These are phyloP conservation scores for Pythium vanterpoolii DNA, from an alignment of 352 stramenopile genomes.

Conservation along the genomic window DNA sequence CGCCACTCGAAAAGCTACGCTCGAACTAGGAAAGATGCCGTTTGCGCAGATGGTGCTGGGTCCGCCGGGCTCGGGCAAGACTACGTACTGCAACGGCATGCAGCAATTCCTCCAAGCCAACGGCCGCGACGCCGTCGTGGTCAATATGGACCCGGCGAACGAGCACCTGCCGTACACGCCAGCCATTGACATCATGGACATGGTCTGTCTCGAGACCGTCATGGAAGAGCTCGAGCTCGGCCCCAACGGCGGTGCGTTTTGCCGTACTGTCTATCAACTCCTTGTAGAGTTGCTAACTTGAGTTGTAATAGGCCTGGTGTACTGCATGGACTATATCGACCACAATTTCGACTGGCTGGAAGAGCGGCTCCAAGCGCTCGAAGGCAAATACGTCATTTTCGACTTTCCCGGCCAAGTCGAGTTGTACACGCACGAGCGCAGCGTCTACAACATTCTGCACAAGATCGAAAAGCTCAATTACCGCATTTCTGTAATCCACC, in stretches of 20 bases:
- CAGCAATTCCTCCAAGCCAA: conserved; percentile 90
- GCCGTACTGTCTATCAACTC: background rate
- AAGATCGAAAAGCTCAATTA: conserved; percentile 90
- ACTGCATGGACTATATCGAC: conserved; percentile 99
- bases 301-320: conserved; percentile 83
- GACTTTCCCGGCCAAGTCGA: conserved; percentile 99
- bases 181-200: conserved; percentile 93
- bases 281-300: background rate
- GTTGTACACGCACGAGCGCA: conserved; percentile 98
- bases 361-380: conserved; percentile 81
- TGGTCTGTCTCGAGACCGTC: conserved; percentile 95
- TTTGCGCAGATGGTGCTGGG: conserved; percentile 77
- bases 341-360: conserved; percentile 98
- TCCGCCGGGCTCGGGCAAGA: conserved; percentile 92
- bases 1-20: conserved; percentile 9
- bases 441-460: conserved; percentile 95
- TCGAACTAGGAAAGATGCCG: conserved; percentile 38
- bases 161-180: conserved; percentile 85
- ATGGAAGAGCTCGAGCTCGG: conserved; percentile 94
- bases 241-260: conserved; percentile 89
- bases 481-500: conserved; percentile 89
- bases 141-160: conserved; percentile 98
- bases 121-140: conserved; percentile 77
- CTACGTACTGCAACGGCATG: conserved; percentile 98
- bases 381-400: conserved; percentile 96